Conservation (phyloP, 2,329 filamentous ascomycete species). For the Cytospora schulzeri region DNA sequence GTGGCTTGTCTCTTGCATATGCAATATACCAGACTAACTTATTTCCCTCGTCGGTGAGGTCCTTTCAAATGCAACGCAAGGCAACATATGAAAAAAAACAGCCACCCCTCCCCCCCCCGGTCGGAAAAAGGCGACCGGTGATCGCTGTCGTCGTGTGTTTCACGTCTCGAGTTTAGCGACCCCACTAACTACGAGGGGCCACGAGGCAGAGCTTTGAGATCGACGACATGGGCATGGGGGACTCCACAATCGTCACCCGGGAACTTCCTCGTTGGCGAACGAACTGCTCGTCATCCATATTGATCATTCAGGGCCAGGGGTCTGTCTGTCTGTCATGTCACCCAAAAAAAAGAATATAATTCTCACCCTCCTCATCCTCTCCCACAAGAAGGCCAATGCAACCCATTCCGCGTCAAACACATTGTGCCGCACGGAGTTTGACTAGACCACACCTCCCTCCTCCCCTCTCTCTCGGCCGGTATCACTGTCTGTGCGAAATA, state of each 20-base stretch:
- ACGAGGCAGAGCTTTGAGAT: background rate
- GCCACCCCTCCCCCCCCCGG: background rate
- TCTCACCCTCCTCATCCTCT: too few relatives aligned
- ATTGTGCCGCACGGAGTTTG: background rate
- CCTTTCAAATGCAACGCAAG: background rate
- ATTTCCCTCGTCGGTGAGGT: conserved; percentile 10
- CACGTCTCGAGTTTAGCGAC: conserved; percentile 23
- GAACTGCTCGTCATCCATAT: background rate
- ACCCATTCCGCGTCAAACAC: background rate
- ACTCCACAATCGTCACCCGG: background rate
- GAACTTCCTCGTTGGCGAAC: background rate
- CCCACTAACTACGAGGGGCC: conserved; percentile 10
- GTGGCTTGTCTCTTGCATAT: background rate
- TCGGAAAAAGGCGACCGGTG: conserved; percentile 6
- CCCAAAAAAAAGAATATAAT: background rate
- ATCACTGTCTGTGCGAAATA: background rate
- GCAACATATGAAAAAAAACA: too few relatives aligned
- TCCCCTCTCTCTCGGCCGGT: conserved; percentile 13
- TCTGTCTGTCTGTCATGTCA: background rate
- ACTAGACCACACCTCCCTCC: conserved; percentile 1
- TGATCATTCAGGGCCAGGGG: background rate
- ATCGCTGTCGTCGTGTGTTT: conserved; percentile 24
- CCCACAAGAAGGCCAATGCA: background rate
- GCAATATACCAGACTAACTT: background rate
- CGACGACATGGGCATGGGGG: background rate